Evolutionary conservation across 805 yeast genomes (phyloP), one percentile per base, ranked within the genome.

Genomic region (Candida incommunis): DNA sequence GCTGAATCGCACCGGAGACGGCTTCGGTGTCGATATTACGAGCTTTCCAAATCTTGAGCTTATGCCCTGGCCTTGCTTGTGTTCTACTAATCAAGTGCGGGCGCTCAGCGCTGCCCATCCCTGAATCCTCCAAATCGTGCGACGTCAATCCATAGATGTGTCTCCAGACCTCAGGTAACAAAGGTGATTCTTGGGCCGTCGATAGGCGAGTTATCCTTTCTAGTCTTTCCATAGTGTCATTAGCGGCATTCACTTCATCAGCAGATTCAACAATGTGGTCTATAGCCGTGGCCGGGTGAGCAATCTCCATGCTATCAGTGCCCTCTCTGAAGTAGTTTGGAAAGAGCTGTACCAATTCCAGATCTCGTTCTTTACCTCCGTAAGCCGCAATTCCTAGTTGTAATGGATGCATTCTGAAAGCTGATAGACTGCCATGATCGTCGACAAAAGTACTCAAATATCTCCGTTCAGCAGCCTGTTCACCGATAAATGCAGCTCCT

Each of bases 11-110:
- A 54, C 82, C 92, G 26, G 84, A 62, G 52, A 31, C n/a, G 11
- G 73, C 75, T 59, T 82, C 84, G 53, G 80, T 76, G 46, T 77
- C 73, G 15, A 82, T 88, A 59, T 83, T 85, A 56, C 81, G 82
- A 2, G 80, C 94, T 50, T 71, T 68, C 69, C 80, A 85, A 3
- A 82, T 48, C 23, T 25, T n/a, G n/a, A 20, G 45, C 20, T 25
- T 25, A n/a, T 16, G 41, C 40, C 16, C n/a, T 43, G 7, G 40
- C 15, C 41, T 11, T 11, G 23, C 11, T 7, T 41, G 20, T 15
- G 27, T 43, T 41, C 23, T 13, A 46, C 21, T 26, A 15, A 35
- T 42, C 16, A 44, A 41, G 18, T 22, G 15, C 13, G 22, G 37
- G 45, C 40, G 48, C 27, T n/a, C 26, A 47, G 13, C 41, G 23